These are phyloP conservation scores for Xerocomellus chrysenteron DNA, from an alignment of 768 basidiomycete genomes.

Conservation along the genomic window DNA sequence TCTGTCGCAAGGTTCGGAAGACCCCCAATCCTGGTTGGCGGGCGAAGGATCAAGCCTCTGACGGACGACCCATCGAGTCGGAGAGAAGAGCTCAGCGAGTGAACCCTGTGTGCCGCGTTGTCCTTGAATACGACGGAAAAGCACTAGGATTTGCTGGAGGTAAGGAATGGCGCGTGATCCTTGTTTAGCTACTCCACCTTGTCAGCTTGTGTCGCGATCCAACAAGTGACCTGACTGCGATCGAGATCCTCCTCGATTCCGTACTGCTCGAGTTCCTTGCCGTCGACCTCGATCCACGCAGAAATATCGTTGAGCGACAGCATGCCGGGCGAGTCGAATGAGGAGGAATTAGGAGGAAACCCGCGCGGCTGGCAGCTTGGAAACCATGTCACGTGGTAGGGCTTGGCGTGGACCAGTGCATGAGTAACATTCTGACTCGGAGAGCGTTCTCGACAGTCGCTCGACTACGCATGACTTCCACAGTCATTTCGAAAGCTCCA, in stretches of 20 bases:
- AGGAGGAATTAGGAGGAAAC: neutral
- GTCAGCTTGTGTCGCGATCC: conserved; percentile 27
- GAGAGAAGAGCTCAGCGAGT: conserved; percentile 5
- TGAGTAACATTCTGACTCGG: neutral
- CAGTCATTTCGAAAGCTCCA: conserved; percentile 19
- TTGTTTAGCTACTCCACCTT: conserved; percentile 20
- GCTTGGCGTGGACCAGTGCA: neutral
- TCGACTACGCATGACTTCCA: conserved; percentile 20
- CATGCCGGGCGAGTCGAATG: conserved; percentile 12
- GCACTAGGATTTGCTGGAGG: conserved; percentile 10
- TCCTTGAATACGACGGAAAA: conserved; percentile 29
- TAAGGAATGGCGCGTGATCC: neutral
- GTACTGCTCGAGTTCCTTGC: conserved; percentile 25
- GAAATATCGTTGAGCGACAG: conserved; percentile 19
- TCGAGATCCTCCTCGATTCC: conserved; percentile 18
- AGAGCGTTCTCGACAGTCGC: conserved; percentile 5
- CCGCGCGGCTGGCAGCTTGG: neutral
- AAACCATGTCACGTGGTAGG: conserved; percentile 20
- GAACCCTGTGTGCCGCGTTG: neutral
- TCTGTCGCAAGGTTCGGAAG: neutral
- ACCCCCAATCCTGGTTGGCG: neutral
- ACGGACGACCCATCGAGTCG: conserved; percentile 21
- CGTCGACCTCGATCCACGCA: conserved; percentile 32
- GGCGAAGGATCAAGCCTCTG: conserved; percentile 5
- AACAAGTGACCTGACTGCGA: conserved; percentile 25